Evolutionary conservation across 2,329 filamentous ascomycete species (phyloP), one percentile per base, ranked within the genome.

Genomic region (Ciborinia camelliae): DNA sequence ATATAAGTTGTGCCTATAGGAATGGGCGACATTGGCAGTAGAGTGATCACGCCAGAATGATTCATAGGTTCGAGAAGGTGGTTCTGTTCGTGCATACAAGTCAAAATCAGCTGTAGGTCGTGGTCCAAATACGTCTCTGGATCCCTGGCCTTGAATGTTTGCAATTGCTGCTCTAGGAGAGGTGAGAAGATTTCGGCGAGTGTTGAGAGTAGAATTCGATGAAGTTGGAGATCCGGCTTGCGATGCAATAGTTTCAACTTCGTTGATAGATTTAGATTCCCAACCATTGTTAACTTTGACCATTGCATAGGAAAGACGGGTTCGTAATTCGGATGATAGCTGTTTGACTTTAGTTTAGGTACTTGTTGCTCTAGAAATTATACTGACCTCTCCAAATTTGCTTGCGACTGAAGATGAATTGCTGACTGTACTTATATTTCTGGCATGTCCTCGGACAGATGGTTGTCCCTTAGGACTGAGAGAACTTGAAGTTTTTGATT

Each of bases 211-310:
- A 35, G 86, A 83, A 65, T 81, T 79, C 76, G 83, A 83, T 57
- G 88, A 82, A 41, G 82, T 79, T 32, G 87, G 86, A 1, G 89
- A 91, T 26, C 81, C 84, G 65, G 83, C 83, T 62, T 89, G 86
- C 1, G 90, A 91, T 12, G 90, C 86, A 48, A 91, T 78, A 54
- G 85, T 86, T 77, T 94, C 91, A 37, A 94, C 85, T 76, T 94
- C 90, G 63, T 90, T 87, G 65, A 95, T 86, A 23, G 86, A 87
- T 68, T 89, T 87, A 58, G 88, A 84, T 77, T 96, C 90, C 89
- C 92, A 95, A 65, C 91, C 92, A 74, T 96, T 88, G 75, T 92
- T 91, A 48, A 97, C 90, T 77, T 97, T 97, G 74, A 96, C 84
- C 84, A 96, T 95, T 69, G 94, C 94, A 76, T 97, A 97, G 8